These are phyloP conservation scores for Ilex asprella DNA, from an alignment of 257 asterid species.

Conservation along the genomic window DNA sequence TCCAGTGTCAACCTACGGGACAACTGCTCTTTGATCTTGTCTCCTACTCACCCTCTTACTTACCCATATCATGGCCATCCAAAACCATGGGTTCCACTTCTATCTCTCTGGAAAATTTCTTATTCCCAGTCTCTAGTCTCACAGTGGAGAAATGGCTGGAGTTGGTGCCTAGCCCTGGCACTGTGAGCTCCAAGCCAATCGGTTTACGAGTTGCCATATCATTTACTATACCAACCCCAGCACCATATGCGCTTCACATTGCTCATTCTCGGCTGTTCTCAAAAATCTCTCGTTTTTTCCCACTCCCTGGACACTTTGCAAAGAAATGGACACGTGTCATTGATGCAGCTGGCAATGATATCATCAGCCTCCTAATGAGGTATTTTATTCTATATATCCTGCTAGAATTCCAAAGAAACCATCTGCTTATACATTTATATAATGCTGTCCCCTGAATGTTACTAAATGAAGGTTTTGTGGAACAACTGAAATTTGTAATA, in stretches of 20 bases:
- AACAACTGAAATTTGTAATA: too few species aligned
- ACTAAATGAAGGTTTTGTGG: too few species aligned
- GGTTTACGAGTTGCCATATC: slow-evolving; percentile 75
- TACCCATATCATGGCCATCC: slow-evolving; percentile 33
- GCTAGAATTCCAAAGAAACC: neutral
- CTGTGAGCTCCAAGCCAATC: slow-evolving; percentile 39
- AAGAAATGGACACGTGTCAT: slow-evolving; percentile 46
- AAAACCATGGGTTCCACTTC: slow-evolving; percentile 53
- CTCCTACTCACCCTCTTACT: slow-evolving; percentile 32
- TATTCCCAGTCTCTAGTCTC: slow-evolving; percentile 44
- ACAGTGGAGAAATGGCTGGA: slow-evolving; percentile 83
- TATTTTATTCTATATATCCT: slow-evolving; percentile 17
- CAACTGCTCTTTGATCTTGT: slow-evolving; percentile 55
- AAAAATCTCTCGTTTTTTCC: slow-evolving; percentile 60
- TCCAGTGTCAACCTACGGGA: slow-evolving; percentile 83
- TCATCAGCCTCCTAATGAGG: slow-evolving; percentile 78
- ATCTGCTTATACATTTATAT: too few species aligned
- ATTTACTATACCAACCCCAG: slow-evolving; percentile 59
- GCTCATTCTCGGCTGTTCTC: slow-evolving; percentile 43
- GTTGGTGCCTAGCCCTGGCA: slow-evolving; percentile 49
- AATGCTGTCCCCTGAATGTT: too few species aligned
- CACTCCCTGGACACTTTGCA: slow-evolving; percentile 45
- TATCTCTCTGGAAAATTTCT: slow-evolving; percentile 49
- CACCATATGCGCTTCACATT: slow-evolving; percentile 54
- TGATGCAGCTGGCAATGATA: slow-evolving; percentile 62